phyloP scores from a whole-genome alignment of 2,329 filamentous ascomycete genomes.

The Grosmannia clavigera region DNA sequence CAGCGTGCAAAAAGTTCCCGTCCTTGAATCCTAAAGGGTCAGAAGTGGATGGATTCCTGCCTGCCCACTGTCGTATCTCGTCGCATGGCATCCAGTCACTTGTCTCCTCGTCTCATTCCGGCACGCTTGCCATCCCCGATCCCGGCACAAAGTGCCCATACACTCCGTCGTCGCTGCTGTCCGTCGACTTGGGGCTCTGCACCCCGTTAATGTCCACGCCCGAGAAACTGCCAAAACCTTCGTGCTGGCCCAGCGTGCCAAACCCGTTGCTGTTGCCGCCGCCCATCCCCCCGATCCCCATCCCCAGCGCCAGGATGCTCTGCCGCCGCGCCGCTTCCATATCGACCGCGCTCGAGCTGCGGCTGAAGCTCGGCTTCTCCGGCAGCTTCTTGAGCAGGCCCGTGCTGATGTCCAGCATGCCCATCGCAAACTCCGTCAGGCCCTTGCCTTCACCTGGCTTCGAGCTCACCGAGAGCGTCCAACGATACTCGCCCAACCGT shows the following conservation, averaged over 20 bases:
- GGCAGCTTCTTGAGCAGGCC: conserved; percentile 57
- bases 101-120: conserved; percentile 3
- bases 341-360: conserved; percentile 37
- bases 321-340: conserved; percentile 22
- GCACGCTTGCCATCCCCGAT: conserved; percentile 18
- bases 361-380: conserved; percentile 55
- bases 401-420: conserved; percentile 62
- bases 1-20: background rate
- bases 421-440: conserved; percentile 60
- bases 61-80: background rate
- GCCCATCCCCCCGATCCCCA: conserved; percentile 13
- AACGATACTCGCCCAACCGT: conserved; percentile 77
- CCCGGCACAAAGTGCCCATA: conserved; percentile 28
- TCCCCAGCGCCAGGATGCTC: conserved; percentile 12
- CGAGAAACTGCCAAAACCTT: conserved; percentile 29
- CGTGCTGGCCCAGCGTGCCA: conserved; percentile 11
- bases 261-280: conserved; percentile 17
- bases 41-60: no score
- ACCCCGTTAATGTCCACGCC: conserved; percentile 37
- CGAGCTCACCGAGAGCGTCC: conserved; percentile 80
- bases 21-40: background rate
- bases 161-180: conserved; percentile 43
- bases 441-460: conserved; percentile 50
- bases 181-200: conserved; percentile 38
- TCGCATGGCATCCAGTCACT: background rate